phyloP scores from a whole-genome alignment of 1,284 basidiomycete species.

The Papiliotrema nemorosa region DNA sequence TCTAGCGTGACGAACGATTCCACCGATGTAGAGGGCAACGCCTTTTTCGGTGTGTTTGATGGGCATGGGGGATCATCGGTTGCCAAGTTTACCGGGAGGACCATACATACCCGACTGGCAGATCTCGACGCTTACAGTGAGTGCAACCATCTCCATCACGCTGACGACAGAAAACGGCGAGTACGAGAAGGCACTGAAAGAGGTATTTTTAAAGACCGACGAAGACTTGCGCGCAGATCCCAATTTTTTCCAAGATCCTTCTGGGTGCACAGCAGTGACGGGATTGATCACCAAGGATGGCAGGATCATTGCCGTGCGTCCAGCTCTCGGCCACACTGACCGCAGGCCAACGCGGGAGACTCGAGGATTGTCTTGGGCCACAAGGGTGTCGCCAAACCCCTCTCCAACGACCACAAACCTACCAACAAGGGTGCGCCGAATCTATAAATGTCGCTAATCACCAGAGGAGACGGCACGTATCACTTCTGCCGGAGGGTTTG shows the following conservation, averaged over 20 bases:
- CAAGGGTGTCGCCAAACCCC: constrained; percentile 77
- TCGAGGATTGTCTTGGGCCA: constrained; percentile 87
- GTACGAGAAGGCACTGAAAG: constrained; percentile 77
- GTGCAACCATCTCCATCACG: constrained; percentile 9
- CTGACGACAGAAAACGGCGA: constrained; percentile 53
- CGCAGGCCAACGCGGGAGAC: constrained; percentile 94
- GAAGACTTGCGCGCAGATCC: constrained; percentile 91
- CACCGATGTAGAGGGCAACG: constrained; percentile 54
- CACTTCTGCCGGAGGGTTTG: constrained; percentile 88
- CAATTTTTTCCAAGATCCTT: constrained; percentile 82
- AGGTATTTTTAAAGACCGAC: constrained; percentile 89
- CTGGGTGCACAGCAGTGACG: constrained; percentile 94
- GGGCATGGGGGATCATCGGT: constrained; percentile 93
- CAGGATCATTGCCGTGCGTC: constrained; percentile 71
- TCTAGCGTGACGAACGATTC: constrained; percentile 47
- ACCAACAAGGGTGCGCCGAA: constrained; percentile 67
- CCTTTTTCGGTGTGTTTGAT: constrained; percentile 96
- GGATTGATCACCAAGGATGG: constrained; percentile 74
- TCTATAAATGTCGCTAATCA: no score
- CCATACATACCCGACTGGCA: constrained; percentile 77
- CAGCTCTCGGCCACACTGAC: constrained; percentile 10
- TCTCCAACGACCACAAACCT: constrained; percentile 97
- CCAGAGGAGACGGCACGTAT: constrained; percentile 84
- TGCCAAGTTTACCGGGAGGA: constrained; percentile 84
- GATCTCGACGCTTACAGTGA: constrained; percentile 66